Evolutionary conservation across 78 protist genomes (phyloP).

Genomic region (Anaeramoeba ignava): DNA sequence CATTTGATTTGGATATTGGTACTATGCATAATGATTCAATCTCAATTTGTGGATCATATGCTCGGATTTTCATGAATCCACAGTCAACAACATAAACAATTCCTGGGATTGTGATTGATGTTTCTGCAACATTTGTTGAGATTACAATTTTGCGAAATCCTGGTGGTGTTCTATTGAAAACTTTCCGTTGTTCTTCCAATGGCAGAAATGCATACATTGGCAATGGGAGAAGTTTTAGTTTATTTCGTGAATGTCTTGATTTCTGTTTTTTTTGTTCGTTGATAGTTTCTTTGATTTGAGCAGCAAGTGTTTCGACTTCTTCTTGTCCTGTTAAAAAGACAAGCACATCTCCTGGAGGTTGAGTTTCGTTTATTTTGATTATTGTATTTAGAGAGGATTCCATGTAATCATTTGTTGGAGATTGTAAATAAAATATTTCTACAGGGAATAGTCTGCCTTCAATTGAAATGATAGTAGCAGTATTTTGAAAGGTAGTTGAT

Average conservation of each 20-base stretch:
- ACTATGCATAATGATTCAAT: background rate
- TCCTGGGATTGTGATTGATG: constrained; percentile 33
- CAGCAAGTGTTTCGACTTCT: constrained; percentile 49
- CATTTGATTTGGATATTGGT: constrained; percentile 17
- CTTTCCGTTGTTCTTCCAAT: constrained; percentile 69
- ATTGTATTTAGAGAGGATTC: constrained; percentile 84
- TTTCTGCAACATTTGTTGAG: constrained; percentile 98
- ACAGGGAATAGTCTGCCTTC: constrained; percentile 82
- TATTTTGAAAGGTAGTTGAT: no score
- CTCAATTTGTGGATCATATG: background rate
- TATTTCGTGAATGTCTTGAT: background rate
- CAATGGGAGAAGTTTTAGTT: no score
- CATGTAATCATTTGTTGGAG: constrained; percentile 84
- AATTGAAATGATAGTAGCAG: background rate
- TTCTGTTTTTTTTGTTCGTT: background rate
- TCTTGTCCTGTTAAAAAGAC: constrained; percentile 83
- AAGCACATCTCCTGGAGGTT: constrained; percentile 72
- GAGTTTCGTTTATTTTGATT: constrained; percentile 39
- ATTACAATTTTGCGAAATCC: constrained; percentile 62
- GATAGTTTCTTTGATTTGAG: constrained; percentile 1
- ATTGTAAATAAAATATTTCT: constrained; percentile 80
- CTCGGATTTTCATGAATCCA: constrained; percentile 27
- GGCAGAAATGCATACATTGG: constrained; percentile 94
- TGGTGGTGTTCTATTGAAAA: constrained; percentile 41
- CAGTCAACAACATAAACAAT: constrained; percentile 27